These are phyloP conservation scores for Aspergillus egyptiacus DNA, from an alignment of 495 filamentous ascomycete genomes.

Conservation along the genomic window DNA sequence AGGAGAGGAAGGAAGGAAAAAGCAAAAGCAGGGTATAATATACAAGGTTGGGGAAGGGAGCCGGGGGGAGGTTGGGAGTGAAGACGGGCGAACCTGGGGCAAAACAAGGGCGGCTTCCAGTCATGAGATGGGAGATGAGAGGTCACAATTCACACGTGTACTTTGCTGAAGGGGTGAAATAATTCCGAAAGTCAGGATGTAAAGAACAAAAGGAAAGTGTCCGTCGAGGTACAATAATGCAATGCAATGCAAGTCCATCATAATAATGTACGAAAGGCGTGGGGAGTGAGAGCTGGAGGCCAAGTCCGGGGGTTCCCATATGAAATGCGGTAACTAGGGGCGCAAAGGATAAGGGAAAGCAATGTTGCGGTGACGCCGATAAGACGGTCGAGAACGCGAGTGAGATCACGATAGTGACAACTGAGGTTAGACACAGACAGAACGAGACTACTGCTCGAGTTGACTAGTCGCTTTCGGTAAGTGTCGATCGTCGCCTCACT, in stretches of 20 bases:
- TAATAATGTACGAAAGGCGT: constrained; percentile 14
- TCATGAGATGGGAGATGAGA: not conserved
- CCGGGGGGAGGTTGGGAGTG: not conserved
- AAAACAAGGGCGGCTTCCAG: constrained; percentile 9
- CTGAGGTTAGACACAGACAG: constrained; percentile 9
- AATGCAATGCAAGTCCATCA: constrained; percentile 12
- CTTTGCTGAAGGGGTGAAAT: constrained; percentile 6
- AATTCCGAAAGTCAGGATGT: not conserved
- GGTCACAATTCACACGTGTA: constrained; percentile 19
- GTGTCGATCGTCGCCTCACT: constrained; percentile 23
- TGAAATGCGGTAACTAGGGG: too few species aligned
- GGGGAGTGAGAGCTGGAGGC: not conserved
- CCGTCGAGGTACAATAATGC: constrained; percentile 8
- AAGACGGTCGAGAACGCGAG: constrained; percentile 13
- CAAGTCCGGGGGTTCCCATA: constrained; percentile 1
- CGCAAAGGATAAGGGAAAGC: not conserved
- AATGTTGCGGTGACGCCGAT: constrained; percentile 11
- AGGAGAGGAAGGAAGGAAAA: constrained; percentile 5
- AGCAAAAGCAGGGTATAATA: constrained; percentile 11
- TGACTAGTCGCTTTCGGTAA: not conserved
- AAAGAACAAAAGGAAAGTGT: constrained; percentile 3
- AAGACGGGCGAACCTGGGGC: constrained; percentile 2
- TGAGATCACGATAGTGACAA: constrained; percentile 2
- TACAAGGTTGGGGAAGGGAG: constrained; percentile 5
- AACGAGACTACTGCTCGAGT: not conserved